Base-by-base conservation (phyloP, 441 rosid species). In the Biscutella auriculata region DNA sequence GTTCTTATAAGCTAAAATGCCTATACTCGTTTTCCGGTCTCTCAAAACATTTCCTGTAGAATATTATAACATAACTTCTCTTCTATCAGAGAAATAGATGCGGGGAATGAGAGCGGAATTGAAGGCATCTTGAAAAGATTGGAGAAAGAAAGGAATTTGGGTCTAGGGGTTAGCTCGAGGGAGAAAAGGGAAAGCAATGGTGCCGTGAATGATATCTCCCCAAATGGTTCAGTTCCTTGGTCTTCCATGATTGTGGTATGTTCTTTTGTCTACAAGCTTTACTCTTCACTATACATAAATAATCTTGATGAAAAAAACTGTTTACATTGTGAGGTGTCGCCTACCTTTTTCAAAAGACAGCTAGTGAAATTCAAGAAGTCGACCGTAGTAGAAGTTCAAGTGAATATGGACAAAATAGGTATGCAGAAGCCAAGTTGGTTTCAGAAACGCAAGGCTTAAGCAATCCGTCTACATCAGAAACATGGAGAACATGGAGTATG, bases 401-500 rank as follows among this genome's bases (percentile, higher is more conserved):
- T 19, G 55, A 54, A 59, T 55, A 66, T 60, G 66, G 57, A 47
- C 39, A 36, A 36, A 51, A 26, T 36, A 57, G 55, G 37, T 32
- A 54, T 40, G 70, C 58, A 70, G 68, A 67, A 46, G 16, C 57
- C 25, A 60, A 57, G 14, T 45, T 79, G 55, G 52, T 56, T 15
- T 66, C 72, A 29, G 60, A 76, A 28, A 61, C 40, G 26, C 71
- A 44, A 62, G 66, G 60, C 60, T 62, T 62, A 4, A 56, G 57
- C 62, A 67, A 65, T 63, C 70, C 79, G 17, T 50, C 57, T 60
- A 66, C 74, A 62, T 74, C 80, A 23, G 82, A 74, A 53, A 62
- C 66, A 25, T 85, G 96, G 96, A 85, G 87, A 65, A 71, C 76
- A 11, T 81, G 95, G 96, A 84, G 84, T 79, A 72, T 71, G 72